These are phyloP conservation scores for Wickerhamomyces sp. DNA, from an alignment of 1,139 yeast genomes.

Conservation along the genomic window DNA sequence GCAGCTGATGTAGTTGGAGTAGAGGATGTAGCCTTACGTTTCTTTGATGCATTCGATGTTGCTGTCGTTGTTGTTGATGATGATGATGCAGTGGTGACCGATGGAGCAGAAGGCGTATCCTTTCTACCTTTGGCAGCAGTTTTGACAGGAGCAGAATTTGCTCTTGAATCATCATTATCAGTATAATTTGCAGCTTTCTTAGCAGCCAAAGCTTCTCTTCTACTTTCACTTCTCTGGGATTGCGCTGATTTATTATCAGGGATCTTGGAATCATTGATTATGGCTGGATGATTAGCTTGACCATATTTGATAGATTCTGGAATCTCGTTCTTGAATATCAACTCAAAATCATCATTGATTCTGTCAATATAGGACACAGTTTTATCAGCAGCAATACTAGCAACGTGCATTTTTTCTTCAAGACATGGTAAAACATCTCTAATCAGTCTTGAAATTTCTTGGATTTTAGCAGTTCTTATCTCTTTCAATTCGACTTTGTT, in stretches of 20 bases:
- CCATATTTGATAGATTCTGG: slow-evolving; percentile 60
- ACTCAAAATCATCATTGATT: slow-evolving; percentile 74
- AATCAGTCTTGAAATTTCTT: slow-evolving; percentile 39
- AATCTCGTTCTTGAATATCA: slow-evolving; percentile 66
- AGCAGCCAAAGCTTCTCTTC: slow-evolving; percentile 92
- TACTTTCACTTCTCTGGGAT: slow-evolving; percentile 69
- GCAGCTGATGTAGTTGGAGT: not conserved
- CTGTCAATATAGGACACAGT: slow-evolving; percentile 65
- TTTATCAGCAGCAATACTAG: slow-evolving; percentile 83
- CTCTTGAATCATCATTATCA: slow-evolving; percentile 10
- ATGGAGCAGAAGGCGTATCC: slow-evolving; percentile 7
- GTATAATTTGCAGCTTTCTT: slow-evolving; percentile 37
- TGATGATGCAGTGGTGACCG: slow-evolving; percentile 4
- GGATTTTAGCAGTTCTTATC: slow-evolving; percentile 12
- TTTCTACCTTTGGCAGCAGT: slow-evolving; percentile 9
- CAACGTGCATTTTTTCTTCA: slow-evolving; percentile 97
- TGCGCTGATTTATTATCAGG: slow-evolving; percentile 55
- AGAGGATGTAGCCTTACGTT: slow-evolving; percentile 13
- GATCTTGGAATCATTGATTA: slow-evolving; percentile 46
- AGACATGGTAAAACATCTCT: slow-evolving; percentile 84
- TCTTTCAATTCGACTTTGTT: slow-evolving; percentile 5
- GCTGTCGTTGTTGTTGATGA: too few relatives aligned
- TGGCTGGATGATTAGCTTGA: slow-evolving; percentile 86
- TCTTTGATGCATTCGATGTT: slow-evolving; percentile 4
- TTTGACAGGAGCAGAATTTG: slow-evolving; percentile 9